Evolutionary conservation across 352 stramenopile genomes (phyloP), one percentile per base, ranked within the genome.

Genomic region (Phytophthora parvispora): DNA sequence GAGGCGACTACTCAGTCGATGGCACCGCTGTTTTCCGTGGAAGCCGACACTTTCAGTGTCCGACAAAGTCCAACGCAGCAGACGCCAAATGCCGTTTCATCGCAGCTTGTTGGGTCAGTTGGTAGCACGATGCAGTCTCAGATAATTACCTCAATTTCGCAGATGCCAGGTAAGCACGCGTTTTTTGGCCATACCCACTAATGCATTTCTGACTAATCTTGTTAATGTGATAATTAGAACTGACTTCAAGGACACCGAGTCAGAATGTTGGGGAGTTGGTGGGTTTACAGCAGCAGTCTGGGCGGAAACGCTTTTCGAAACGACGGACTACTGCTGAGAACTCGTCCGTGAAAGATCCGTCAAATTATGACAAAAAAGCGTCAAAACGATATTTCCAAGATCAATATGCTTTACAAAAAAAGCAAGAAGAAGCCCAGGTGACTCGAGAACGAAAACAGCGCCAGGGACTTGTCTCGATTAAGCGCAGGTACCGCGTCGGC

Each of bases 21-120:
- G 81, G 75, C 77, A 0, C 88, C 89, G 13, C 61, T 96, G 43
- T 96, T 96, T 59, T 96, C 85, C 0, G 77, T 94, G 18, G 86
- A 94, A 60, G 72, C 77, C 13, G 80, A 92, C 47, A 59, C 60
- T 20, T 82, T 95, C n/a, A 78, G 60, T 36, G 49, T 57, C 47
- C 51, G 22, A 52, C 31, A 18, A 42, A 34, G 63, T 20, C 45
- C 36, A 24, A 56, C 24, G 8, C 32, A 64, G 36, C 55, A 62
- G 50, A 56, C 24, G 40, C 29, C 27, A 8, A 27, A 64, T 13
- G 51, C 49, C 57, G 27, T 45, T 50, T 57, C 38, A 28, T 74
- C 70, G 8, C 60, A 71, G 28, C 22, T 25, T 34, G 42, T 61
- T 63, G 29, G 43, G 5, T n/a, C 61, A 28, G 8, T 51, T 28